Base-by-base conservation (phyloP, 1,284 basidiomycete genomes). In the Cystobasidium slooffiae region DNA sequence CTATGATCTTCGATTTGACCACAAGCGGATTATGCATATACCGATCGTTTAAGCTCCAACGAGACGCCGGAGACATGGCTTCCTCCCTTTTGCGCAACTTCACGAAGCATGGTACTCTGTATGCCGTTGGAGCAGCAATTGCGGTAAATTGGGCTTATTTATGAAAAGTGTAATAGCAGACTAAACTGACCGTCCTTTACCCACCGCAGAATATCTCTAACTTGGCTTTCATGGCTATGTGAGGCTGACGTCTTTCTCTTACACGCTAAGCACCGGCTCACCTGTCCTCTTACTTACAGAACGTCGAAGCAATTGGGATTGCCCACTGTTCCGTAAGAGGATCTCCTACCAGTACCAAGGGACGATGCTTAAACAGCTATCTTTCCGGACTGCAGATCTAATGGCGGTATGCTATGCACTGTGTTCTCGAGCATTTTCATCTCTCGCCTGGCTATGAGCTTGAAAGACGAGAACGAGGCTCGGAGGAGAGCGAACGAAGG, bases 381-480 rank as follows among this genome's bases (percentile, higher is more conserved):
- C 12, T 46, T 8, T 18, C 6, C 14, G 14, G 2, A n/a, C 7
- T 46, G 46, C 20, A 63, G 61, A 44, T 59, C 53, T 10, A 69
- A 69, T 37, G 68, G 68, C n/a, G 68, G 68, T 59, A 43, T 69
- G 55, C 41, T 69, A 9, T 69, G 68, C 41, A 69, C 68, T 14
- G 68, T 69, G 12, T 69, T 69, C 22, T 59, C 68, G 18, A 69
- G 68, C 68, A 69, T 69, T 24, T 69, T 69, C 55, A 69, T 69
- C 24, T 69, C 68, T 18, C 53, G 68, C 9, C 56, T 69, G 22
- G 56, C 56, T 37, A 44, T 69, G 55, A 61, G 68, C 41, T 52
- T 69, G 39, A 69, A 69, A 43, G 68, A 69, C 46, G 61, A 56
- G 16, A 14, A 51, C 14, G 20, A 43, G 12, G 39, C 22, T 10